Base-by-base conservation (phyloP, 495 filamentous ascomycete genomes). In the Platismatia glauca region DNA sequence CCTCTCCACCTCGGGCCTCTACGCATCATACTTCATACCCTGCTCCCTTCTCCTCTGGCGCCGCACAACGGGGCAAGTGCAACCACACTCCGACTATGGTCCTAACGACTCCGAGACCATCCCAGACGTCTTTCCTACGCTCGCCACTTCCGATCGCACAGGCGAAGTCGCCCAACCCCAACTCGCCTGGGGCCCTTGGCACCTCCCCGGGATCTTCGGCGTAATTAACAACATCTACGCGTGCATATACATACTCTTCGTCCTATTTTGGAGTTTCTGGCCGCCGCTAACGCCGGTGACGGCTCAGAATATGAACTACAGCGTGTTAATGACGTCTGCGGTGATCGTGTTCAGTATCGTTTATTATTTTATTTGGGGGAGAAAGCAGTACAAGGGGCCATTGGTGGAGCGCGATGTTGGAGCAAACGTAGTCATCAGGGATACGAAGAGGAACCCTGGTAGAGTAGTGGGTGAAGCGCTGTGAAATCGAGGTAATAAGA, bases 21-120 rank as follows among this genome's bases (percentile, higher is more conserved):
- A 72, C 69, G 75, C 76, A 7, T 81, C 81, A 11, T 84, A 84
- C 57, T 76, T 80, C 31, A 70, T 83, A 8, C 72, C 76, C 2
- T 79, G 81, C 57, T 69, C 68, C 24, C 80, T 79, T 61, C 74
- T 83, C 6, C 38, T 78, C 2, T 63, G 77, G 46, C 79, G 78
- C 46, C 76, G 80, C 0, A 35, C 79, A 58, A 69, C 62, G 3
- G 46, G 62, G 0, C 57, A 75, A 57, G 66, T 71, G 4, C 55
- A 78, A 58, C 67, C 73, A 4, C 71, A 83, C 15, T 73, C 77
- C 7, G 72, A 73, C 18, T 72, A 38, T 16, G 39, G 76, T 4
- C 72, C 72, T 18, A 71, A 5, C 18, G 55, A 58, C 27, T 15
- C 24, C 16, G 55, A 63, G 18, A 38, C 41, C 22, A 18, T 50